Conservation (phyloP, 1,284 basidiomycete genomes). For the Violaceomyces palustris region DNA sequence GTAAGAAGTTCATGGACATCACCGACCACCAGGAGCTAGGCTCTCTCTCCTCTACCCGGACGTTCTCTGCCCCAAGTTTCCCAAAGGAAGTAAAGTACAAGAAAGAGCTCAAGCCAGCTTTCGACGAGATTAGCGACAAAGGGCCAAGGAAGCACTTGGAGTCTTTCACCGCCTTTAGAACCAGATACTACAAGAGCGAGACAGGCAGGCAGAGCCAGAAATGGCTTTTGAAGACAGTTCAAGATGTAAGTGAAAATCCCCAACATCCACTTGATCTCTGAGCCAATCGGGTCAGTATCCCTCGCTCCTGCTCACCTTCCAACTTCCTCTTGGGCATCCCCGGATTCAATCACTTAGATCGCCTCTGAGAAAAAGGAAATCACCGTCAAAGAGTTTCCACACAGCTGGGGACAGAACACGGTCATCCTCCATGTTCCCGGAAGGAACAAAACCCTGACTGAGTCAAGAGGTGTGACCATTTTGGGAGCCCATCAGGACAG, state of each 20-base stretch:
- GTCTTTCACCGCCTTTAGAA: conserved; percentile 58
- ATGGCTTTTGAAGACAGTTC: conserved; percentile 62
- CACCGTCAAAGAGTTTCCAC: conserved; percentile 71
- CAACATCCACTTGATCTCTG: neutral
- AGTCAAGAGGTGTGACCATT: conserved; percentile 57
- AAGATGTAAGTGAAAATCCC: conserved; percentile 1
- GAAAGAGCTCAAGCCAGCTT: conserved; percentile 19
- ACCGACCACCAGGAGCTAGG: conserved; percentile 28
- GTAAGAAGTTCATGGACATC: conserved; percentile 41
- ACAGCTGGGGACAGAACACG: conserved; percentile 86
- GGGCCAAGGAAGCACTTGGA: conserved; percentile 32
- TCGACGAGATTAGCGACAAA: conserved; percentile 22
- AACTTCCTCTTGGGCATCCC: no score
- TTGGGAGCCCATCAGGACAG: conserved; percentile 86
- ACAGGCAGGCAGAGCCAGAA: conserved; percentile 69
- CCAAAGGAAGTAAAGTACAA: conserved; percentile 19
- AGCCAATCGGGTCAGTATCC: no score
- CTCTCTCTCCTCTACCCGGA: conserved; percentile 7
- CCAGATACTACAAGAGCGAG: conserved; percentile 59
- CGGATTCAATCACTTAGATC: conserved; percentile 3
- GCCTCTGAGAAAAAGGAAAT: conserved; percentile 55
- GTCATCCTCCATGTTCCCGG: conserved; percentile 59
- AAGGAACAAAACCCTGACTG: conserved; percentile 14
- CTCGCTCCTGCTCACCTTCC: no score
- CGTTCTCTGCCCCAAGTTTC: conserved; percentile 21